Evolutionary conservation across 257 asterid genomes (phyloP).

Genomic region (Euphrasia confusa): DNA sequence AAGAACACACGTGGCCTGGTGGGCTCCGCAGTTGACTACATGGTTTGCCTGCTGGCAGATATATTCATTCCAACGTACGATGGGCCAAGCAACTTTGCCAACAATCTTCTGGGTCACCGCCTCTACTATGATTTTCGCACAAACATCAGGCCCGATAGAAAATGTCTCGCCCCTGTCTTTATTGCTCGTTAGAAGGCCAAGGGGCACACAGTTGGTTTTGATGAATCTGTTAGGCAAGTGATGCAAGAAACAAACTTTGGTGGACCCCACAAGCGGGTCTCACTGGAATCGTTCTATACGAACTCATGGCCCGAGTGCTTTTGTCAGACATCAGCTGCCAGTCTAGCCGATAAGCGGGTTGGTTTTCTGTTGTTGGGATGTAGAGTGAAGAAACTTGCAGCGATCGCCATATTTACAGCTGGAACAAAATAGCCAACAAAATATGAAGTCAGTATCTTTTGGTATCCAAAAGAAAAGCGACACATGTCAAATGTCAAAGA

Average conservation of each 20-base stretch:
- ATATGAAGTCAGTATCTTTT: conserved; percentile 11
- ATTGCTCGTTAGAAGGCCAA: conserved; percentile 50
- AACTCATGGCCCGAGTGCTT: conserved; percentile 99
- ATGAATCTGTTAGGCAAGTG: conserved; percentile 64
- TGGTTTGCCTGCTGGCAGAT: conserved; percentile 94
- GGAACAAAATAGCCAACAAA: conserved; percentile 29
- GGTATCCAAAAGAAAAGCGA: conserved; percentile 7
- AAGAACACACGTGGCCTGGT: conserved; percentile 55
- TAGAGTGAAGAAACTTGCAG: conserved; percentile 67
- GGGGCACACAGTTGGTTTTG: conserved; percentile 61
- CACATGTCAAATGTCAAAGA: not conserved
- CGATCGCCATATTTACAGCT: conserved; percentile 51
- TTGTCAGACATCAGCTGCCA: conserved; percentile 60
- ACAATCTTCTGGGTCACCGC: conserved; percentile 96
- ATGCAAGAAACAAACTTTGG: conserved; percentile 83
- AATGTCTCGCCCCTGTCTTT: conserved; percentile 81
- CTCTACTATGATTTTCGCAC: conserved; percentile 94
- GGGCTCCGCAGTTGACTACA: conserved; percentile 97
- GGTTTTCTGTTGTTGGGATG: conserved; percentile 48
- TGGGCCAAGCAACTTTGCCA: conserved; percentile 97
- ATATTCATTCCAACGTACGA: conserved; percentile 98
- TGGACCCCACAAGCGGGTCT: conserved; percentile 74
- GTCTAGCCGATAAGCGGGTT: conserved; percentile 70
- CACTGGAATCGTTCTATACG: conserved; percentile 87
- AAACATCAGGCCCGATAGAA: conserved; percentile 78